phyloP scores from a whole-genome alignment of 805 yeast species.

The Hanseniaspora meyeri region DNA sequence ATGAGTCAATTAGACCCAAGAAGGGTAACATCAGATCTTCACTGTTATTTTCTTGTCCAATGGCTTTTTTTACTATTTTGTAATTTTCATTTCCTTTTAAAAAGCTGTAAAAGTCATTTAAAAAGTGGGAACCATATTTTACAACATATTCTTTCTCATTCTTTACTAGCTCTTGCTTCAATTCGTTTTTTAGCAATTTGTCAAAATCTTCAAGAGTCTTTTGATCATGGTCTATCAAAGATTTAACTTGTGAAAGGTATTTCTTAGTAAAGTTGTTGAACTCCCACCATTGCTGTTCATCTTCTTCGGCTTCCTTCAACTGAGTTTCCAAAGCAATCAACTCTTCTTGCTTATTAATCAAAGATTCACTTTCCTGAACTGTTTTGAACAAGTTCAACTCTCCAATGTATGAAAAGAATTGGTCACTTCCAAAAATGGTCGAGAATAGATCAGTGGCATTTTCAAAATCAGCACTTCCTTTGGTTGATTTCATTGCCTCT shows the following conservation, averaged over 20 bases:
- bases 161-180: not conserved
- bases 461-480: slow-evolving; percentile 42
- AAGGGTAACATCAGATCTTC: not conserved
- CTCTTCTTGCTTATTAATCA: slow-evolving; percentile 25
- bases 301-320: slow-evolving; percentile 29
- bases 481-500: slow-evolving; percentile 55
- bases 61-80: not conserved
- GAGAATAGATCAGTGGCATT: slow-evolving; percentile 64
- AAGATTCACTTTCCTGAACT: slow-evolving; percentile 31
- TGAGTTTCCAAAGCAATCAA: slow-evolving; percentile 40
- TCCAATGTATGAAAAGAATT: slow-evolving; percentile 77
- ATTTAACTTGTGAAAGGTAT: not conserved
- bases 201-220: not conserved
- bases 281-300: slow-evolving; percentile 26
- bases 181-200: not conserved
- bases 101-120: not conserved
- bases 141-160: slow-evolving; percentile 4
- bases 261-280: slow-evolving; percentile 18
- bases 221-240: not conserved
- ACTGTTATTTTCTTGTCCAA: not conserved
- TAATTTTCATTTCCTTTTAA: slow-evolving; percentile 1
- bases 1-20: not conserved
- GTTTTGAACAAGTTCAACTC: slow-evolving; percentile 71
- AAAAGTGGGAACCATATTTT: not conserved
- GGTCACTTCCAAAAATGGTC: slow-evolving; percentile 78